Base-by-base conservation (phyloP, 345 rosid species). In the Aethionema arabicum region DNA sequence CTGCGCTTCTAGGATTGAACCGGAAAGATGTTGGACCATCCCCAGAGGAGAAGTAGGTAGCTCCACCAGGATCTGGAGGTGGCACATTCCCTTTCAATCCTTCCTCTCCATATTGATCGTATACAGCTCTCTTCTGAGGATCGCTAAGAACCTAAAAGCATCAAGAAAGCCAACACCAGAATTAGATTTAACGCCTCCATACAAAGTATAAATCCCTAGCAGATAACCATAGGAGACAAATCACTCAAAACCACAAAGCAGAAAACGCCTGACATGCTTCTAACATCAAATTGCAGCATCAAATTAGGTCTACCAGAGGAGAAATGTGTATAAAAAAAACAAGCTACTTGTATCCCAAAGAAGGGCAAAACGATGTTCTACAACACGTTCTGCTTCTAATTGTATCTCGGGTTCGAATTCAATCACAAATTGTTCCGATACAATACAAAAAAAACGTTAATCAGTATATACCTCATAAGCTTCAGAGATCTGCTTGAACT, bases 91-190 rank as follows among this genome's bases (percentile, higher is more conserved):
- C 95, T 64, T 86, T 86, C 21, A 89, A 75, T 0, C 89, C 96
- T 68, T 89, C 91, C 62, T 88, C 93, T 0, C 96, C 96, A 7
- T 81, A 89, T 43, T 84, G 96, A 62, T 88, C 91, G 56, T 83
- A 88, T 0, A 88, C 50, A 0, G 85, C 93, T 72, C 84, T 88
- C 77, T 86, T 88, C 69, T 86, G 85, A 31, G 96, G 77, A 70
- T 88, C 96, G 49, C 91, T 88, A 4, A 88, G 74, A 59, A 88
- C 96, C 96, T 88, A 15, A 39, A 51, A 42, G 8, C 62, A 53
- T 36, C n/a, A 6, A 50, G 10, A 52, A 6, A 52, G 7, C 40
- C 9, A 40, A 13, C 10, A 44, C 12, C 48, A 31, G 13, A 4
- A 15, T 14, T 10, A 53, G 12, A 53, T 12, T 11, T 12, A 32